Evolutionary conservation across 768 basidiomycete species (phyloP).

Genomic region (Podaxis pistillaris): DNA sequence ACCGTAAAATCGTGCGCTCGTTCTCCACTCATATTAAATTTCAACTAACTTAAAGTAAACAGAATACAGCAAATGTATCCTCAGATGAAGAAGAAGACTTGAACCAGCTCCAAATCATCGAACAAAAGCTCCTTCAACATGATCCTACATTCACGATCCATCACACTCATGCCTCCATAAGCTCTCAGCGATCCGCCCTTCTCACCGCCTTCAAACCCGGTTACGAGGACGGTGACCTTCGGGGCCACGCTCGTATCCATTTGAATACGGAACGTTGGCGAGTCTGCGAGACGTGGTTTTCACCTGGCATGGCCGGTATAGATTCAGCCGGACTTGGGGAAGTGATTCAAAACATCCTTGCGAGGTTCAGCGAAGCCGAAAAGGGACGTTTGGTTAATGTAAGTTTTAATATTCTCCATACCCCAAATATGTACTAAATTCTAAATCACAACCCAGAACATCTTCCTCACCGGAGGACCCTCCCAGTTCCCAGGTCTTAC

Average conservation of each 20-base stretch:
- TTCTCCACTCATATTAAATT: neutral
- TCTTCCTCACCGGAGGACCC: conserved; percentile 86
- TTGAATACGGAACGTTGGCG: conserved; percentile 89
- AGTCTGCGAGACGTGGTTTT: conserved; percentile 90
- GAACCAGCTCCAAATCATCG: conserved; percentile 66
- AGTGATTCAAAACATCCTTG: conserved; percentile 80
- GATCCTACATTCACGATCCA: conserved; percentile 83
- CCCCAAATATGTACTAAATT: neutral
- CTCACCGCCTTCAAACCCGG: conserved; percentile 81
- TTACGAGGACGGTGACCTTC: conserved; percentile 67
- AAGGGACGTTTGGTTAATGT: conserved; percentile 78
- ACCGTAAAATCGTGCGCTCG: conserved; percentile 84
- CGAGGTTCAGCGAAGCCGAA: conserved; percentile 65
- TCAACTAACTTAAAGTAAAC: neutral
- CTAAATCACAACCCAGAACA: conserved; percentile 50
- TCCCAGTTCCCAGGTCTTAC: conserved; percentile 70
- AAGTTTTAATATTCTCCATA: conserved; percentile 16
- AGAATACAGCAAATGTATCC: conserved; percentile 72
- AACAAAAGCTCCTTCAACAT: conserved; percentile 75
- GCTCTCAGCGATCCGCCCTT: conserved; percentile 78
- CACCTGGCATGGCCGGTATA: conserved; percentile 90
- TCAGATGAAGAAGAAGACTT: conserved; percentile 93
- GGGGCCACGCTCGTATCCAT: conserved; percentile 76
- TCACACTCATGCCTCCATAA: conserved; percentile 78
- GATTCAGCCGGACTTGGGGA: conserved; percentile 96